phyloP scores from a whole-genome alignment of 2,329 filamentous ascomycete species.

The Fusarium sp. region DNA sequence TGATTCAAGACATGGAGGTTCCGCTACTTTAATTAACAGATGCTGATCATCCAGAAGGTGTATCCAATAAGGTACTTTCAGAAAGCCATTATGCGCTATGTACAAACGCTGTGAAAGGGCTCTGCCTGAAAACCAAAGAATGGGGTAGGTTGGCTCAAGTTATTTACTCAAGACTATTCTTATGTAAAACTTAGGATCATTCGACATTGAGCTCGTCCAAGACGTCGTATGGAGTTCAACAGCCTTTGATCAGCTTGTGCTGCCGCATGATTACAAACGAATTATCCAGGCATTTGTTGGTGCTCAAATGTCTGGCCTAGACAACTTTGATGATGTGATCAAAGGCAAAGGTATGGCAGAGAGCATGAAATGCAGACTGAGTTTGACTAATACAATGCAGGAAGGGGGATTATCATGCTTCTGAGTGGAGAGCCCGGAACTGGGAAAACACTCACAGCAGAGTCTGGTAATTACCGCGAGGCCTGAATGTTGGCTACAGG shows the following conservation, averaged over 20 bases:
- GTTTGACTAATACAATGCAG: neutral
- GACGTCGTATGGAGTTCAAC: neutral
- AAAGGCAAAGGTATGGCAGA: neutral
- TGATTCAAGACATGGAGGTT: fast-evolving
- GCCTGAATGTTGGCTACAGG: fast-evolving
- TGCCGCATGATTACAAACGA: slow-evolving; percentile 10
- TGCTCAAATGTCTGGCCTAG: slow-evolving; percentile 2
- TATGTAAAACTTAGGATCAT: neutral
- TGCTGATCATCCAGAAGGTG: neutral
- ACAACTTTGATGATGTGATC: slow-evolving; percentile 10
- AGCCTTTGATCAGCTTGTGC: slow-evolving; percentile 11
- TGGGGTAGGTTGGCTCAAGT: neutral
- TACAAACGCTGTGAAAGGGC: neutral
- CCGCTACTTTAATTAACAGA: fast-evolving
- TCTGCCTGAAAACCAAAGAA: slow-evolving; percentile 11
- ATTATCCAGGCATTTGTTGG: slow-evolving; percentile 9
- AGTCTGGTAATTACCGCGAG: neutral
- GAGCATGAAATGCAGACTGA: fast-evolving
- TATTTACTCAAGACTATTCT: neutral
- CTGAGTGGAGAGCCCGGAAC: slow-evolving; percentile 13
- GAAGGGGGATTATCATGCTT: slow-evolving; percentile 13
- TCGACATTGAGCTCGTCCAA: neutral
- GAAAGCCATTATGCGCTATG: neutral
- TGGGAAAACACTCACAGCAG: slow-evolving; percentile 15
- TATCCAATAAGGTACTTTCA: neutral